Conservation (phyloP, 345 rosid species). For the Balakata baccata region DNA sequence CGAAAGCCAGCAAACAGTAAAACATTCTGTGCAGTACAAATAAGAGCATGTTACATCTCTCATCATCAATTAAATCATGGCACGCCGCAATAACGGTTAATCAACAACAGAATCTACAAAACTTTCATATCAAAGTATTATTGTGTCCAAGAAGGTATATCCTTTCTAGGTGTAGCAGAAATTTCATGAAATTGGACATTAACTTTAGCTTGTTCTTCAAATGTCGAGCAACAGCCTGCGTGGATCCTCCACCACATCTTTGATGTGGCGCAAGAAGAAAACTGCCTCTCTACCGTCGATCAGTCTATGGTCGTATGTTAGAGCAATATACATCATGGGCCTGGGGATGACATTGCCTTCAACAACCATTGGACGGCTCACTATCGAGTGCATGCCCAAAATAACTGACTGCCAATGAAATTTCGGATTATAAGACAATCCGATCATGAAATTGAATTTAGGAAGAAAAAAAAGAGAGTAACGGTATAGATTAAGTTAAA, state of each 20-base stretch:
- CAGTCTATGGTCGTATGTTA: slow-evolving; percentile 77
- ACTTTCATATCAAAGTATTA: slow-evolving; percentile 29
- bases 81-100: slow-evolving; percentile 34
- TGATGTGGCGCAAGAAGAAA: slow-evolving; percentile 73
- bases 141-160: slow-evolving; percentile 21
- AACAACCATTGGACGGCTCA: slow-evolving; percentile 77
- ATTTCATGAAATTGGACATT: not conserved
- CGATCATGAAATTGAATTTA: too few relatives aligned
- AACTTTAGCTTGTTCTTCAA: slow-evolving; percentile 19
- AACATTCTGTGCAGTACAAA: slow-evolving; percentile 1
- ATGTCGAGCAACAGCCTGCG: slow-evolving; percentile 65
- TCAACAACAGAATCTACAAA: slow-evolving; percentile 30
- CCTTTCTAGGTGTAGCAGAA: not conserved
- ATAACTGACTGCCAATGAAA: slow-evolving; percentile 61
- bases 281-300: slow-evolving; percentile 93
- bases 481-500: too few relatives aligned
- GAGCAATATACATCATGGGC: slow-evolving; percentile 86
- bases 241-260: slow-evolving; percentile 84
- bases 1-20: too few relatives aligned
- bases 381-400: slow-evolving; percentile 81
- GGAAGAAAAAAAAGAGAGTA: too few relatives aligned
- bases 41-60: slow-evolving; percentile 17
- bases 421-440: not conserved
- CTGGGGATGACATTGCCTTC: slow-evolving; percentile 55
- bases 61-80: slow-evolving; percentile 18